phyloP scores from a whole-genome alignment of 202 grass and related monocot genomes.

The Panicum hallii region DNA sequence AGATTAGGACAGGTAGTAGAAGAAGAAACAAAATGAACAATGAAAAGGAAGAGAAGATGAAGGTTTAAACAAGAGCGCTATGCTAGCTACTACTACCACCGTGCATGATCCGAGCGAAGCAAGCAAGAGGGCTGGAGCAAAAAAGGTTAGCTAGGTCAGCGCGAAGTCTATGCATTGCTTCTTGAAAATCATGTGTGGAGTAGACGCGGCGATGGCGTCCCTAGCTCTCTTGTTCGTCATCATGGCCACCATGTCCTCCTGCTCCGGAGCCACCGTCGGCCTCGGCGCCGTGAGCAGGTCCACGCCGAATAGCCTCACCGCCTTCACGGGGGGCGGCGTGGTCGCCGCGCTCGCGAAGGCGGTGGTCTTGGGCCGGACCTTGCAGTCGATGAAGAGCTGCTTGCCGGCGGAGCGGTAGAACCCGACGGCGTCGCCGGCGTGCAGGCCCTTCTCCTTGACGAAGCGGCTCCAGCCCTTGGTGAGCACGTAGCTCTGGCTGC shows the following conservation, averaged over 20 bases:
- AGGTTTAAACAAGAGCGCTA: slow-evolving; percentile 13
- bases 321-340: slow-evolving; percentile 18
- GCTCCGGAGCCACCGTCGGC: neutral
- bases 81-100: slow-evolving; percentile 12
- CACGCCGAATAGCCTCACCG: slow-evolving; percentile 78
- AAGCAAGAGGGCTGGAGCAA: slow-evolving; percentile 25
- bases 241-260: slow-evolving; percentile 28
- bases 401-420: slow-evolving; percentile 65
- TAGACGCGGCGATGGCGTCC: slow-evolving; percentile 24
- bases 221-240: slow-evolving; percentile 52
- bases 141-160: slow-evolving; percentile 51
- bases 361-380: slow-evolving; percentile 51
- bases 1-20: slow-evolving; percentile 33
- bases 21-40: slow-evolving; percentile 33
- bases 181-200: slow-evolving; percentile 59
- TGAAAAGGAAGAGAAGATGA: neutral
- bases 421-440: slow-evolving; percentile 75
- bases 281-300: slow-evolving; percentile 50
- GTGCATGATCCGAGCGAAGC: slow-evolving; percentile 11
- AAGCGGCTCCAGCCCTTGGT: slow-evolving; percentile 98
- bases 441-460: slow-evolving; percentile 90
- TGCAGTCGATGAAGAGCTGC: slow-evolving; percentile 89
- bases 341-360: slow-evolving; percentile 10
- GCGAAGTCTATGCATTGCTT: slow-evolving; percentile 70
- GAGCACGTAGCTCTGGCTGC: slow-evolving; percentile 99